Conservation (phyloP, 2,329 filamentous ascomycete species). For the Xylariaceae sp. region DNA sequence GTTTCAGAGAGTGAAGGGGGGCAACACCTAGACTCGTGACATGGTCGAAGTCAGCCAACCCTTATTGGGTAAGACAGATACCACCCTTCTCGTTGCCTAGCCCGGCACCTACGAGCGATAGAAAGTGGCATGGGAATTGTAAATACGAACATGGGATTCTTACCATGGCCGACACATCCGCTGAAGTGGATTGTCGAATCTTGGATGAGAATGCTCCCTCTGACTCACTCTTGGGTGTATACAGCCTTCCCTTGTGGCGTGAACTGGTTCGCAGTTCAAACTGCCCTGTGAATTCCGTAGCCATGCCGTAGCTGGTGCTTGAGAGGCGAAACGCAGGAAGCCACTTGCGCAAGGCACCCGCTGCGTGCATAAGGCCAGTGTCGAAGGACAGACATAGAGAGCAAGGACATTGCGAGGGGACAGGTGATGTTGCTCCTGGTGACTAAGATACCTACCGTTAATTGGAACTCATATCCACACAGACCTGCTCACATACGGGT, state of each 20-base stretch:
- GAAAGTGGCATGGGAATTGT: conserved; percentile 24
- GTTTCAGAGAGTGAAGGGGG: conserved; percentile 28
- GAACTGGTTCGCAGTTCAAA: too few species aligned
- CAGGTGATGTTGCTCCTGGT: too few species aligned
- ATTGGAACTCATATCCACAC: too few species aligned
- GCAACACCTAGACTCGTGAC: conserved; percentile 33
- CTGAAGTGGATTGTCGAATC: conserved; percentile 2
- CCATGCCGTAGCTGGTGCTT: neutral
- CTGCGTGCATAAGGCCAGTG: neutral
- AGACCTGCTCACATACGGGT: too few species aligned
- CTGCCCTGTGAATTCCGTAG: too few species aligned
- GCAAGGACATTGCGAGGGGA: too few species aligned
- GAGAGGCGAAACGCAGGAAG: conserved; percentile 6
- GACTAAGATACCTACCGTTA: too few species aligned
- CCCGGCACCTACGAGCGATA: conserved; percentile 9
- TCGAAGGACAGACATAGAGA: too few species aligned
- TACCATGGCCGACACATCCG: conserved; percentile 10
- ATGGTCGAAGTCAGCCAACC: conserved; percentile 33
- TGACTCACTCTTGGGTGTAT: conserved; percentile 12
- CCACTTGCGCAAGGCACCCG: conserved; percentile 24
- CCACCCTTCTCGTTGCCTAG: conserved; percentile 24
- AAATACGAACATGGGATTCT: conserved; percentile 24
- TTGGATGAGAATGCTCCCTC: conserved; percentile 4
- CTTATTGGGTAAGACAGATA: conserved; percentile 34
- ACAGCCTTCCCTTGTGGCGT: neutral